Percentiles rank a stretch among this genome's conserved stretches.
phyloP scores from a whole-genome alignment of 2,329 filamentous ascomycete species.

The Venturia carpophila region DNA sequence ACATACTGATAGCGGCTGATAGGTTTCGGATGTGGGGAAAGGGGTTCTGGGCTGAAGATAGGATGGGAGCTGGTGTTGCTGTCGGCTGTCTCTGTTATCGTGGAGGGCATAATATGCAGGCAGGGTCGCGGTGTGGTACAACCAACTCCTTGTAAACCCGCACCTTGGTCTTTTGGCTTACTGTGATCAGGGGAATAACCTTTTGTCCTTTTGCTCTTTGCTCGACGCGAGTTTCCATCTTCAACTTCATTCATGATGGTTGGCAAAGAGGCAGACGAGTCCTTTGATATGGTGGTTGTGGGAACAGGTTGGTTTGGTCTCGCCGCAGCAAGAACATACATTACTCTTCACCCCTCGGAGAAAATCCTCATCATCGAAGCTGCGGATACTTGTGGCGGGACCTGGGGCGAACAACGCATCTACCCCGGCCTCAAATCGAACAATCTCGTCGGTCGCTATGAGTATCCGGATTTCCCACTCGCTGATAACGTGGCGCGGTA shows the following conservation, averaged over 20 bases:
- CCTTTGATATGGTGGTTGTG: constrained; percentile 3
- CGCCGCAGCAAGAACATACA: constrained; percentile 41
- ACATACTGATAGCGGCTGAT: neutral
- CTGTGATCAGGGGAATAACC: neutral
- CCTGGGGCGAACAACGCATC: constrained; percentile 36
- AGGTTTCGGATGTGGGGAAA: neutral
- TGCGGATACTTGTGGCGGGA: constrained; percentile 34
- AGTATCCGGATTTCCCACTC: constrained; percentile 35
- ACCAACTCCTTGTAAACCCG: neutral
- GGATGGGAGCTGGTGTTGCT: neutral
- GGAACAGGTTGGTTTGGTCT: constrained; percentile 38
- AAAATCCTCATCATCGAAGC: constrained; percentile 39
- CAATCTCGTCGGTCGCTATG: constrained; percentile 35
- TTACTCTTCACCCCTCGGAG: constrained; percentile 36
- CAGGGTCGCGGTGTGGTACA: neutral
- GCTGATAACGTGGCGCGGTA: constrained; percentile 28
- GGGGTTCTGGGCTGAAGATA: neutral
- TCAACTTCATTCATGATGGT: neutral
- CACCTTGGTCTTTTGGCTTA: neutral
- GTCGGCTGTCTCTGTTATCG: neutral
- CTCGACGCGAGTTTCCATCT: neutral
- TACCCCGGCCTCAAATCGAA: constrained; percentile 40
- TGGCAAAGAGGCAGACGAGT: neutral
- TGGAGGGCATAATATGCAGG: neutral
- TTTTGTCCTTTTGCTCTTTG: neutral